Evolutionary conservation across 768 basidiomycete species (phyloP), one percentile per base, ranked within the genome.

Genomic region (Daedaleopsis sinensis): DNA sequence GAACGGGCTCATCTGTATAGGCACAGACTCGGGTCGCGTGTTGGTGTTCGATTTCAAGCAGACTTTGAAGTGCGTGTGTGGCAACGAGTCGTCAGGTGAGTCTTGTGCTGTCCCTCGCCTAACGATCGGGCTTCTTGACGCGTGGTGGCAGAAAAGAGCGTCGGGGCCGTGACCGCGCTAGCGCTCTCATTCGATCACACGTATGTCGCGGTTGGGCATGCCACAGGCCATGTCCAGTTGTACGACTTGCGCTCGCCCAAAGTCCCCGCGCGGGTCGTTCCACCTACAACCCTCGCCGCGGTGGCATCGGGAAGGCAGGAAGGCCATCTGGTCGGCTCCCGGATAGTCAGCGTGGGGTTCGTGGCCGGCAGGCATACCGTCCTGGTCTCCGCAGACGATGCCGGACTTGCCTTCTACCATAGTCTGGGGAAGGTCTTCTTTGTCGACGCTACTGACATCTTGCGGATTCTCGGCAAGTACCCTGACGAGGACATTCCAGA

Each of bases 111-210:
- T 59, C 37, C 50, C 62, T 19, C 50, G 35, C 27, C 21, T 38
- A 44, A 19, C 36, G 15, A 11, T 52, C 19, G 19, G 62, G 68
- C 56, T 67, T 65, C 68, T 72, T 58, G 50, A 52, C 50, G 15
- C 13, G 37, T 52, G n/a, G 44, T 27, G 23, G 23, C 74, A 91
- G 90, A 80, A 44, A 86, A 79, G 67, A 74, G 76, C 3, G 75
- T 88, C 11, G 93, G 94, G 19, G 74, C 92, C 15, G 91, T 94
- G 9, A 96, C 92, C n/a, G 91, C 96, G 1, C 74, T 99, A 15
- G 89, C 93, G 0, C 78, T 99, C 49, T 97, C 96, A 10, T 87
- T 93, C 67, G 97, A 99, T 71, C 93, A 94, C 67, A 98, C 96
- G 1, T 97, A 88, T 72, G 79, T 98, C 52, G 96, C 90, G 0